phyloP scores from a whole-genome alignment of 768 basidiomycete genomes.

The Suillus americanus region DNA sequence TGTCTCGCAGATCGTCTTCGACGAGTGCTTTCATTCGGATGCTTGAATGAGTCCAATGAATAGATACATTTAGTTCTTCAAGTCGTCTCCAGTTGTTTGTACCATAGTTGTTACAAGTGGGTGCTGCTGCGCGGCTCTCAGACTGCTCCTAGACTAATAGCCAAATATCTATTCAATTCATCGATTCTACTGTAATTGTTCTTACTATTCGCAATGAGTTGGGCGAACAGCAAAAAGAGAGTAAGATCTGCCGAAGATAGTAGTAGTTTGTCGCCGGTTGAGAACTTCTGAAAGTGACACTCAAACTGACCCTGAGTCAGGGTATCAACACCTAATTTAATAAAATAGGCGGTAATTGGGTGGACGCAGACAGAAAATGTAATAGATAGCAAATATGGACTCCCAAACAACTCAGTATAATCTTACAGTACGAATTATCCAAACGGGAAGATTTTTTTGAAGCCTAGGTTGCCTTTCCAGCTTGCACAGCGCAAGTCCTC shows the following conservation, averaged over 20 bases:
- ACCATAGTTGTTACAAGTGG: not conserved
- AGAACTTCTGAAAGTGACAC: not conserved
- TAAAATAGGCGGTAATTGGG: too few species aligned
- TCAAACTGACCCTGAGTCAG: not conserved
- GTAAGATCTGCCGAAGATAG: not conserved
- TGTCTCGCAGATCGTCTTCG: constrained; percentile 24
- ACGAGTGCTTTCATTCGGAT: constrained; percentile 26
- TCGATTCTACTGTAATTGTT: not conserved
- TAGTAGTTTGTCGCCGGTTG: not conserved
- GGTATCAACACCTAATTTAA: not conserved
- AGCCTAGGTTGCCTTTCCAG: constrained; percentile 4
- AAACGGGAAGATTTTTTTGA: not conserved
- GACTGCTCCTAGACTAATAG: not conserved
- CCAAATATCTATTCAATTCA: not conserved
- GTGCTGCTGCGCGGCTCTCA: not conserved
- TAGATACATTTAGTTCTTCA: not conserved
- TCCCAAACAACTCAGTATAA: not conserved
- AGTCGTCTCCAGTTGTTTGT: not conserved
- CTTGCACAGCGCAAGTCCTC: constrained; percentile 28
- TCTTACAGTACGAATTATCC: not conserved
- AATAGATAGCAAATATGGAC: not conserved
- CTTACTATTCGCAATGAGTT: not conserved
- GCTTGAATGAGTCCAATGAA: constrained; percentile 1
- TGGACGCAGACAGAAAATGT: not conserved
- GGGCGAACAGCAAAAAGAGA: not conserved